Evolutionary conservation across 108 stramenopile genomes (phyloP), one percentile per base, ranked within the genome.

Genomic region (Pseudonitzschia multiseries): DNA sequence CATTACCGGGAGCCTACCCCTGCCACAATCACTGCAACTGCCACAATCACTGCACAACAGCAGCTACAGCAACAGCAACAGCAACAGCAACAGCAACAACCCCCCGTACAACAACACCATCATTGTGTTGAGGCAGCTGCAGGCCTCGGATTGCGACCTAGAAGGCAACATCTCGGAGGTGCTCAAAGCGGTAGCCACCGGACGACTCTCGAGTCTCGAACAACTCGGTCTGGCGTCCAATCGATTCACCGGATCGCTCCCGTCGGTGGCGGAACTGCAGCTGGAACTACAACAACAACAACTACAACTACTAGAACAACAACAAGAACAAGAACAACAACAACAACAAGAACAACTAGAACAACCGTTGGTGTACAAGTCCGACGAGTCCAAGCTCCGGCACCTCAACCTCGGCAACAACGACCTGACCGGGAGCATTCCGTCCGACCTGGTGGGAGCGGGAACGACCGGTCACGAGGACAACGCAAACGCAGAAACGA

Each of bases 371-470:
- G 21, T 59, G 28, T 1, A 59, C 26, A 12, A n/a, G 26, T 24
- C 26, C 6, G 36, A 36, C 6, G 36, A 59, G 0, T 18, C 61
- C 2, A 9, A 2, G 20, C 36, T 62, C 26, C 4, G 18, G 8
- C 14, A 12, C 32, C 36, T 62, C 20, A 40, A 33, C 18, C 32
- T 62, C 20, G 33, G 76, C 8, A 42, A 81, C 33, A 88, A 88
- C 72, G 36, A 27, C 8, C 65, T 88, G 40, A 54, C 46, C 14
- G 87, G 84, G 21, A 65, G 70, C 10, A 73, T 87, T 1, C 86
- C 86, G 9, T 36, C 77, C 17, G 57, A 66, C 9, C 14, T 85
- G 12, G 71, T 48, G 26, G 20, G 29, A 0, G 56, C 82, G 57
- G 36, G 2, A 36, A 36, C 36, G 36, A 36, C 36, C n/a, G 6